A percentile compares a stretch with the other conserved stretches of the same genome.
Evolutionary conservation across 2,329 filamentous ascomycete genomes (phyloP).

Genomic region (Claviceps purpurea): DNA sequence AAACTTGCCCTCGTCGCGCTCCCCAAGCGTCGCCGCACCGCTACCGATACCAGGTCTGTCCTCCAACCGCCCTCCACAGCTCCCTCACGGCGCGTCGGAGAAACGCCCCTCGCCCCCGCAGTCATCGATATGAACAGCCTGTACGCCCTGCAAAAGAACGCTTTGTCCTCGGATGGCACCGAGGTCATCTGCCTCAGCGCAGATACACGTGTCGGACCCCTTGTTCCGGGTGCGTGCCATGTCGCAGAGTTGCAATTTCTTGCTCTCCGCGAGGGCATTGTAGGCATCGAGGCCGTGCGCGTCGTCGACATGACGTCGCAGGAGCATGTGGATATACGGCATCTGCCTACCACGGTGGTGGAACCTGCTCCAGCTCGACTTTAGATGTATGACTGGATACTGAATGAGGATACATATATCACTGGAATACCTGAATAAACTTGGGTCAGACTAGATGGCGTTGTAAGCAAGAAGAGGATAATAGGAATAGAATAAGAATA

Average conservation of each 20-base stretch:
- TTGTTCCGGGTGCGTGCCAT: slow-evolving; percentile 60
- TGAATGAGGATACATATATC: not conserved
- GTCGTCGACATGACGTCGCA: slow-evolving; percentile 61
- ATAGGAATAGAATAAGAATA: too few species aligned
- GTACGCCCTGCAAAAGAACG: slow-evolving; percentile 56
- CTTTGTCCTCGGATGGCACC: slow-evolving; percentile 42
- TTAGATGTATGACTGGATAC: too few species aligned
- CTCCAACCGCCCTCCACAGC: slow-evolving; percentile 36
- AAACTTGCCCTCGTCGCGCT: slow-evolving; percentile 59
- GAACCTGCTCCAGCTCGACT: slow-evolving; percentile 14
- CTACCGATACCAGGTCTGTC: slow-evolving; percentile 36
- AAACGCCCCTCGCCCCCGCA: slow-evolving; percentile 43
- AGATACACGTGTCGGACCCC: slow-evolving; percentile 58
- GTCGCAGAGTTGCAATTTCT: slow-evolving; percentile 61
- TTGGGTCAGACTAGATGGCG: too few species aligned
- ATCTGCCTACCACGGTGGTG: slow-evolving; percentile 57
- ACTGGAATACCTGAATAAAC: not conserved
- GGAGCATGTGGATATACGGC: slow-evolving; percentile 64
- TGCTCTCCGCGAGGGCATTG: slow-evolving; percentile 50
- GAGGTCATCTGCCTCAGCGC: slow-evolving; percentile 65
- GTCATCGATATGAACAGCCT: slow-evolving; percentile 60
- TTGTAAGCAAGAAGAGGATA: too few species aligned
- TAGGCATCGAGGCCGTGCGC: slow-evolving; percentile 58
- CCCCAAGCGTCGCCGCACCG: slow-evolving; percentile 46
- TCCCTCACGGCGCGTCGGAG: slow-evolving; percentile 19